Evolutionary conservation across 129 eudicot genomes (phyloP).

Genomic region (Flaveria trinervia): DNA sequence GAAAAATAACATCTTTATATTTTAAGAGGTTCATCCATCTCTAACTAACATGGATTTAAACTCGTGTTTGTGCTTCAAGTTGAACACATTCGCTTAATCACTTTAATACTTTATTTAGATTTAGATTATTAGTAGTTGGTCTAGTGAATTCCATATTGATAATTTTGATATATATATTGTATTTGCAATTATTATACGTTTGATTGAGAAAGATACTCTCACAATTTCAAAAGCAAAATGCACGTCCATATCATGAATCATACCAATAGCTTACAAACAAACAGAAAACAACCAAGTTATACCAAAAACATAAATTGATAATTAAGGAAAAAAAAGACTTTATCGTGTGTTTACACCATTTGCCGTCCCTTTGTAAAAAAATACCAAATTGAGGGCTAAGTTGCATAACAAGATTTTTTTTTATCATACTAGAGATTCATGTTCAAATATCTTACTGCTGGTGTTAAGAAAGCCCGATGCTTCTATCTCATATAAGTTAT

Average conservation of each 20-base stretch:
- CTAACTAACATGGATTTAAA: neutral
- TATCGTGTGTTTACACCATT: neutral
- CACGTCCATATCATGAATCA: slow-evolving; percentile 1
- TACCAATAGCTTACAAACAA: neutral
- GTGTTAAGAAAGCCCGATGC: neutral
- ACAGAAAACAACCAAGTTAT: neutral
- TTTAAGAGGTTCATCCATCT: neutral
- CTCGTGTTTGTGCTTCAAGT: neutral
- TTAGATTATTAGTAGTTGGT: neutral
- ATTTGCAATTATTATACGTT: neutral
- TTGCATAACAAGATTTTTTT: neutral
- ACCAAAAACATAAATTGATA: neutral
- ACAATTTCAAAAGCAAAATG: slow-evolving; percentile 1
- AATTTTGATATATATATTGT: neutral
- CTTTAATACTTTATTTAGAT: too few relatives aligned
- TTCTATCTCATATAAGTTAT: neutral
- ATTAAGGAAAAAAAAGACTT: neutral
- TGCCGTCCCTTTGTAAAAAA: neutral
- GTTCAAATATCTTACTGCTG: neutral
- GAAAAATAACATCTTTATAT: too few relatives aligned
- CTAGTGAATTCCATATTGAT: neutral
- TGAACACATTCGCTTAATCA: too few relatives aligned
- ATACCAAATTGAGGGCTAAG: neutral
- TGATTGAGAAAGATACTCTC: neutral
- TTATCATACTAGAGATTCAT: neutral